Conservation (phyloP, 106 monocot species). For the Narthecium ossifragum region DNA sequence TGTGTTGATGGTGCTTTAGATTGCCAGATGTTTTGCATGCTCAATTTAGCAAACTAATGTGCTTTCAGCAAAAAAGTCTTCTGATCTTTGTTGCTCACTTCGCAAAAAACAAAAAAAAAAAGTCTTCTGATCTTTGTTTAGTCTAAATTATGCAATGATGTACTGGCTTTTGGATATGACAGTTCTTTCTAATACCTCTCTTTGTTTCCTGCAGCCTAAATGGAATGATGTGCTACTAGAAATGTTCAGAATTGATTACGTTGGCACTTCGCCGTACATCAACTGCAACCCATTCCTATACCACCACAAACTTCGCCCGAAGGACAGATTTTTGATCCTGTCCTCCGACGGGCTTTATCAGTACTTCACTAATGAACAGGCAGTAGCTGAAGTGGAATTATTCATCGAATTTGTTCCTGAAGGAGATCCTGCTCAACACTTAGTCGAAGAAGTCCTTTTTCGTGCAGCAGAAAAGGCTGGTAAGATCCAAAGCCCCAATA, state of each 20-base stretch:
- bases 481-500: slow-evolving; percentile 5
- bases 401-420: slow-evolving; percentile 44
- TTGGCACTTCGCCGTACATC: slow-evolving; percentile 63
- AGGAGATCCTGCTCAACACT: slow-evolving; percentile 71
- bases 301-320: slow-evolving; percentile 40
- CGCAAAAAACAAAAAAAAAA: too few relatives aligned
- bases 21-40: too few relatives aligned
- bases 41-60: too few relatives aligned
- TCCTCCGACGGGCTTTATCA: slow-evolving; percentile 86
- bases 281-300: slow-evolving; percentile 48
- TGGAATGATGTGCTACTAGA: slow-evolving; percentile 72
- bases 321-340: slow-evolving; percentile 58
- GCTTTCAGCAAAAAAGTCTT: too few relatives aligned
- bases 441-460: slow-evolving; percentile 55
- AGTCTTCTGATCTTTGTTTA: too few relatives aligned
- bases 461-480: slow-evolving; percentile 57
- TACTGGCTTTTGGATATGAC: too few relatives aligned
- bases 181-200: too few relatives aligned
- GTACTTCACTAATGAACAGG: slow-evolving; percentile 78
- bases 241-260: slow-evolving; percentile 62
- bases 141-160: too few relatives aligned
- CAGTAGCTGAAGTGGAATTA: slow-evolving; percentile 46
- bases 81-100: too few relatives aligned
- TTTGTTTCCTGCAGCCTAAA: slow-evolving; percentile 44
- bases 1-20: too few relatives aligned